Base-by-base conservation (phyloP, 1,139 yeast species). In the Pichia norvegensis region DNA sequence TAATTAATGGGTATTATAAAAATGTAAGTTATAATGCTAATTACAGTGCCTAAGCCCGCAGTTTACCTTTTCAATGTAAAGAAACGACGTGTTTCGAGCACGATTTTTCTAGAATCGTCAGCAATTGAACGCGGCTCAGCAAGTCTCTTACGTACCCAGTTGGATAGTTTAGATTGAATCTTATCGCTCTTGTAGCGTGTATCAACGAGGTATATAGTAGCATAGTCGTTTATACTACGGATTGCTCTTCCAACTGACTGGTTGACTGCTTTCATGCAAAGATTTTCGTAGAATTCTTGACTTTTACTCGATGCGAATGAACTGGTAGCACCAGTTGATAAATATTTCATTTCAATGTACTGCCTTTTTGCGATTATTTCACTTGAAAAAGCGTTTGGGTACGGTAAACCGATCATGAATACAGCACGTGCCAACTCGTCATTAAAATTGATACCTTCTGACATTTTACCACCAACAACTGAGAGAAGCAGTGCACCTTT, bases 161-260 rank as follows among this genome's bases (percentile, higher is more conserved):
- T 72, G 37, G 95, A 85, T 36, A 90, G 66, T 59, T 86, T 87
- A 1, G 55, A 51, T 55, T 75, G 79, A 25, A 87, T 80, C 33
- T 72, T 65, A 0, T 61, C 57, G 1, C 48, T 46, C 1, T 42
- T 37, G 55, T 78, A 92, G 46, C 97, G 68, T 36, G 65, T 63
- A 60, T 92, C 98, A 11, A 90, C 59, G 37, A 90, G 67, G 55
- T 76, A 78, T 13, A 92, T 83, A 16, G 78, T 72, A 0, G 97
- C 81, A 58, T 85, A 88, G 63, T 92, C 98, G 40, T 75, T 72
- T 25, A 74, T 74, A 62, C 90, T 96, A 49, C 98, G 70, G 36
- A 90, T 90, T 20, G 97, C 87, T 56, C 98, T 73, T 1, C 97
- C 98, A 19, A 92, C 82, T 64, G 95, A 81, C 64, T 90, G 98